These are phyloP conservation scores for Tolypocladium tundrense DNA, from an alignment of 2,329 filamentous ascomycete genomes.

Conservation along the genomic window DNA sequence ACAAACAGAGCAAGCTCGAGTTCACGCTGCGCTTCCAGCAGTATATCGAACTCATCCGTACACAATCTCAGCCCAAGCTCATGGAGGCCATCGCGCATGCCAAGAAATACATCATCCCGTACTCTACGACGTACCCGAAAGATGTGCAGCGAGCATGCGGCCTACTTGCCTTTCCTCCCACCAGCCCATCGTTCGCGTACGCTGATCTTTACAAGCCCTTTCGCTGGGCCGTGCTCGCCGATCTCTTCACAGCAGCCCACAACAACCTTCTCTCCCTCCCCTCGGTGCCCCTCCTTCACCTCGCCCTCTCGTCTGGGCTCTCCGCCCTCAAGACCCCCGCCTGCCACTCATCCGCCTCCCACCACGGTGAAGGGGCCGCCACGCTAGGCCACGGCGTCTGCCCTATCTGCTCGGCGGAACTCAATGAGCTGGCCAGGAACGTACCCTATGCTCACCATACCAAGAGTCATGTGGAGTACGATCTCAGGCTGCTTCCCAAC, in stretches of 20 bases:
- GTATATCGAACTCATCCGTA: conserved; percentile 82
- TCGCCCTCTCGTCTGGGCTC: conserved; percentile 81
- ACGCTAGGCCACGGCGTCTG: conserved; percentile 67
- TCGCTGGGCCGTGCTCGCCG: conserved; percentile 68
- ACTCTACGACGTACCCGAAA: conserved; percentile 54
- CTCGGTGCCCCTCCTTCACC: conserved; percentile 72
- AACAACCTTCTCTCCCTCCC: conserved; percentile 79
- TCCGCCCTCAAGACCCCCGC: conserved; percentile 93
- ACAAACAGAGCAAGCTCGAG: conserved; percentile 63
- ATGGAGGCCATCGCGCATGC: conserved; percentile 74
- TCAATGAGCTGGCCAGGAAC: conserved; percentile 79
- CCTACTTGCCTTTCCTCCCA: conserved; percentile 62
- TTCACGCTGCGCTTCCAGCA: conserved; percentile 91
- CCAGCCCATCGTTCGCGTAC: conserved; percentile 31
- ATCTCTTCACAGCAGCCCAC: conserved; percentile 76
- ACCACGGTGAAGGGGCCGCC: conserved; percentile 15
- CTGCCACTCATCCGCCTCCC: conserved; percentile 62
- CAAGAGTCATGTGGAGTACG: conserved; percentile 83
- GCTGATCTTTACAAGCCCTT: conserved; percentile 57
- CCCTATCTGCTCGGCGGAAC: conserved; percentile 89
- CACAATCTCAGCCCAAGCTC: conserved; percentile 50
- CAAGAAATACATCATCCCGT: conserved; percentile 67
- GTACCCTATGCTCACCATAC: conserved; percentile 94
- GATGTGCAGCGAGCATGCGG: conserved; percentile 67
- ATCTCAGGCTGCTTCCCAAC: conserved; percentile 80